A percentile compares a stretch with the other conserved stretches of the same genome.
phyloP scores from a whole-genome alignment of 2,329 filamentous ascomycete genomes.

The Aureobasidium sp. region DNA sequence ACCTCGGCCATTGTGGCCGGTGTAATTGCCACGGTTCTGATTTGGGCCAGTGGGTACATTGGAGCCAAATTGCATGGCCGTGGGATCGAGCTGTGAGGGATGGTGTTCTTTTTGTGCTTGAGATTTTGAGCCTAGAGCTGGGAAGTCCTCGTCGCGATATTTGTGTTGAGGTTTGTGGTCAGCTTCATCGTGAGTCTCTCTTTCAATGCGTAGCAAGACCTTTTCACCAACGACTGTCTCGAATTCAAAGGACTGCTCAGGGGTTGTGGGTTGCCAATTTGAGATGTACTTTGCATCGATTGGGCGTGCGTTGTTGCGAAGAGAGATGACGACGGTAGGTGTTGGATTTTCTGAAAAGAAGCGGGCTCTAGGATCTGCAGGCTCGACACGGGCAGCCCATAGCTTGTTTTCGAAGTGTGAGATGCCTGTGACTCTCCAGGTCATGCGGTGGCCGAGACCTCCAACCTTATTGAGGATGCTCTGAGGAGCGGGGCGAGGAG shows the following conservation, averaged over 20 bases:
- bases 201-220: conserved; percentile 71
- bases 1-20: conserved; percentile 24
- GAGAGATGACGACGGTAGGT: conserved; percentile 75
- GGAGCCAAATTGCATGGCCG: not conserved
- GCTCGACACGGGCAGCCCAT: conserved; percentile 77
- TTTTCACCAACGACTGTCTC: conserved; percentile 84
- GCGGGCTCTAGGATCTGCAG: conserved; percentile 58
- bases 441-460: conserved; percentile 74
- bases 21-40: conserved; percentile 20
- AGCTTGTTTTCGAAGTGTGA: conserved; percentile 71
- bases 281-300: conserved; percentile 71
- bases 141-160: conserved; percentile 42
- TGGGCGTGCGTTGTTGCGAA: conserved; percentile 67
- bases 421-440: conserved; percentile 74
- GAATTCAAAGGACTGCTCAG: conserved; percentile 66
- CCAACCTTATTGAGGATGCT: conserved; percentile 76
- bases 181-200: conserved; percentile 50
- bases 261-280: conserved; percentile 65
- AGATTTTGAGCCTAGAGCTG: conserved; percentile 21
- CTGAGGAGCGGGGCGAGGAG: conserved; percentile 64
- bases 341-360: conserved; percentile 73
- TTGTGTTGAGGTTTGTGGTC: conserved; percentile 50
- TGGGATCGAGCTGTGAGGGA: conserved; percentile 22
- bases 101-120: conserved; percentile 23
- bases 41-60: conserved; percentile 25